Evolutionary conservation across 208 protist genomes (phyloP).

Genomic region (Porcisia hertigi): DNA sequence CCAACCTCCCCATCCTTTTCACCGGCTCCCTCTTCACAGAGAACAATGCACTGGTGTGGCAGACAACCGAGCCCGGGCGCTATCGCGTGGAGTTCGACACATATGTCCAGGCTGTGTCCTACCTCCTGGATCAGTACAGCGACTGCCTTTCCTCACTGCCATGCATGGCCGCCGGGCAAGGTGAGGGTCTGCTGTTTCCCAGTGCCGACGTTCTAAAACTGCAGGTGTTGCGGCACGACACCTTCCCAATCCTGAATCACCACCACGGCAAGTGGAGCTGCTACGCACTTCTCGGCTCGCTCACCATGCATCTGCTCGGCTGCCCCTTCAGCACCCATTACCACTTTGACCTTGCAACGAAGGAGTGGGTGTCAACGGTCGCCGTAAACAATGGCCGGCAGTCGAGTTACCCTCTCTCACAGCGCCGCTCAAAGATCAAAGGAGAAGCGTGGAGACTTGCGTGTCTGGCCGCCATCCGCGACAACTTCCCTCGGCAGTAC

Average conservation of each 20-base stretch:
- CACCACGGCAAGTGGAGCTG: constrained; percentile 84
- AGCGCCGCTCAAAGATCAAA: constrained; percentile 57
- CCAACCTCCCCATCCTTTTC: constrained; percentile 35
- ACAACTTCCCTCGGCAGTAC: constrained; percentile 87
- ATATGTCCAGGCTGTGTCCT: constrained; percentile 73
- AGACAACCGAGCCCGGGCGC: constrained; percentile 54
- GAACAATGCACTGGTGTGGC: constrained; percentile 59
- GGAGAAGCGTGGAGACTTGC: constrained; percentile 84
- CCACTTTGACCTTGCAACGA: constrained; percentile 38
- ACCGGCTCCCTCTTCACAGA: constrained; percentile 37
- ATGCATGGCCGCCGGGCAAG: constrained; percentile 18
- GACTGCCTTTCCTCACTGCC: constrained; percentile 35
- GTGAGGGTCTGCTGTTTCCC: constrained; percentile 48
- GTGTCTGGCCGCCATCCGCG: constrained; percentile 71
- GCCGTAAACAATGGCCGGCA: constrained; percentile 63
- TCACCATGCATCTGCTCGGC: constrained; percentile 77
- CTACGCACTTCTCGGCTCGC: constrained; percentile 82
- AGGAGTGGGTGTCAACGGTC: constrained; percentile 58
- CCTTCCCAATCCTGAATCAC: constrained; percentile 59
- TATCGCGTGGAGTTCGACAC: constrained; percentile 86
- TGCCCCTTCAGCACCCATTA: constrained; percentile 76
- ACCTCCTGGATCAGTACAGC: constrained; percentile 79
- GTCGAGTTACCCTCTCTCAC: constrained; percentile 54
- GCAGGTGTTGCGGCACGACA: constrained; percentile 70
- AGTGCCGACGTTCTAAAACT: constrained; percentile 50